These are phyloP conservation scores for Penicillium riverlandense DNA, from an alignment of 495 filamentous ascomycete species.

Conservation along the genomic window DNA sequence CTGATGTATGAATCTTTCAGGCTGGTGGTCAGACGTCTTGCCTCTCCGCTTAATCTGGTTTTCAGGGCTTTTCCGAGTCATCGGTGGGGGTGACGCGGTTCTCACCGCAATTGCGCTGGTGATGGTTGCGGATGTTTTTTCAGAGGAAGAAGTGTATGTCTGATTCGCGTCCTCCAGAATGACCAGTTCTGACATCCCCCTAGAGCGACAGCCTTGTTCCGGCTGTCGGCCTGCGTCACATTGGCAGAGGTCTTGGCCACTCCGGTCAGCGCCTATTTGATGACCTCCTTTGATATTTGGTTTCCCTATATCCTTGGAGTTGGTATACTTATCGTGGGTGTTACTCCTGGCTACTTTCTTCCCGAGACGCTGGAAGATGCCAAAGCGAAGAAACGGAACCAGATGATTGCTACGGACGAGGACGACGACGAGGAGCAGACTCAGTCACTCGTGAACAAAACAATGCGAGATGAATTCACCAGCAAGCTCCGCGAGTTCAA, in stretches of 20 bases:
- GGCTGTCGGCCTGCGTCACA: slow-evolving; percentile 10
- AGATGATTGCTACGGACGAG: neutral
- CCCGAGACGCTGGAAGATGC: slow-evolving; percentile 36
- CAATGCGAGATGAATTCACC: slow-evolving; percentile 7
- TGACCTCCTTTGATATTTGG: slow-evolving; percentile 18
- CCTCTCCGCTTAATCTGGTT: slow-evolving; percentile 29
- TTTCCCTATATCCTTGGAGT: slow-evolving; percentile 19
- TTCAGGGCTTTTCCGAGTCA: slow-evolving; percentile 14
- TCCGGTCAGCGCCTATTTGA: slow-evolving; percentile 24
- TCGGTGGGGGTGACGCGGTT: slow-evolving; percentile 24
- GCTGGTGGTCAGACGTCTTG: slow-evolving; percentile 14
- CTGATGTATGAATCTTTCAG: slow-evolving; percentile 1
- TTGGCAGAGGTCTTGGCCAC: slow-evolving; percentile 24
- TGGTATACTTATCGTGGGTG: slow-evolving; percentile 19
- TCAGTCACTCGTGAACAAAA: slow-evolving; percentile 1
- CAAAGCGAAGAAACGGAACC: slow-evolving; percentile 6
- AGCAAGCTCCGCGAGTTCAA: slow-evolving; percentile 16
- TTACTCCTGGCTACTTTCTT: slow-evolving; percentile 23
- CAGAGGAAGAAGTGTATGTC: slow-evolving; percentile 26
- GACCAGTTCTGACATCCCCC: neutral
- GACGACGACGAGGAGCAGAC: neutral
- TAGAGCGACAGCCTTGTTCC: slow-evolving; percentile 23
- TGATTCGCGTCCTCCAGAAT: neutral
- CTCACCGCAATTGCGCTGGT: slow-evolving; percentile 14
- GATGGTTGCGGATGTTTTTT: slow-evolving; percentile 26